Evolutionary conservation across 164 flowering plant genomes (phyloP).

Genomic region (Vitis rotundifolia): DNA sequence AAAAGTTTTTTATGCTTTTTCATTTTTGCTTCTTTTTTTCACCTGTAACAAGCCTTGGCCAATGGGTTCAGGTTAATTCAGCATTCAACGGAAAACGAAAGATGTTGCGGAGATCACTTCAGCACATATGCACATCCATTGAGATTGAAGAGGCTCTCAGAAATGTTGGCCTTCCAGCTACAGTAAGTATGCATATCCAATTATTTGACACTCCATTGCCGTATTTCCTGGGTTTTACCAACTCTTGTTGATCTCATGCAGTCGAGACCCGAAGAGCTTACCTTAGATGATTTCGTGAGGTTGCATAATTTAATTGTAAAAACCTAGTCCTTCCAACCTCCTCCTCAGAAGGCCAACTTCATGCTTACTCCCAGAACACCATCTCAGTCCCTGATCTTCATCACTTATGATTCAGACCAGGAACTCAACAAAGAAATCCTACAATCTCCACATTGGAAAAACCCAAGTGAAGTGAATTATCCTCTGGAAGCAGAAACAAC

Average conservation of each 20-base stretch:
- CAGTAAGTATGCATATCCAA: conserved; percentile 40
- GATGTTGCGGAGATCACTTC: conserved; percentile 86
- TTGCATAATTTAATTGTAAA: conserved; percentile 65
- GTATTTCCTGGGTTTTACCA: background rate
- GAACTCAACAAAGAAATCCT: background rate
- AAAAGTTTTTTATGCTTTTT: background rate
- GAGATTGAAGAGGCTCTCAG: conserved; percentile 77
- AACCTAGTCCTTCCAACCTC: conserved; percentile 11
- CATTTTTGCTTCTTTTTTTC: background rate
- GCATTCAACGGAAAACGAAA: conserved; percentile 94
- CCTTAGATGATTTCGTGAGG: conserved; percentile 80
- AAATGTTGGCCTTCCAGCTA: conserved; percentile 55
- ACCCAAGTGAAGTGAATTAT: background rate
- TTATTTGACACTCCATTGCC: background rate
- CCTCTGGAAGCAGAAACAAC: too few relatives aligned
- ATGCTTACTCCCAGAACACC: background rate
- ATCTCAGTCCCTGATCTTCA: background rate
- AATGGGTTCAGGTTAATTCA: conserved; percentile 64
- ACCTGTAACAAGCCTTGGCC: background rate
- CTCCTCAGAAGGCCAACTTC: background rate
- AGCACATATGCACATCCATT: conserved; percentile 58
- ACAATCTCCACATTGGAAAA: background rate
- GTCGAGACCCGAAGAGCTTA: conserved; percentile 93
- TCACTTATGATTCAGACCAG: background rate
- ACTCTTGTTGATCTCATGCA: conserved; percentile 31